Conservation (phyloP, 768 basidiomycete genomes). For the Xanthoconium stramineum region DNA sequence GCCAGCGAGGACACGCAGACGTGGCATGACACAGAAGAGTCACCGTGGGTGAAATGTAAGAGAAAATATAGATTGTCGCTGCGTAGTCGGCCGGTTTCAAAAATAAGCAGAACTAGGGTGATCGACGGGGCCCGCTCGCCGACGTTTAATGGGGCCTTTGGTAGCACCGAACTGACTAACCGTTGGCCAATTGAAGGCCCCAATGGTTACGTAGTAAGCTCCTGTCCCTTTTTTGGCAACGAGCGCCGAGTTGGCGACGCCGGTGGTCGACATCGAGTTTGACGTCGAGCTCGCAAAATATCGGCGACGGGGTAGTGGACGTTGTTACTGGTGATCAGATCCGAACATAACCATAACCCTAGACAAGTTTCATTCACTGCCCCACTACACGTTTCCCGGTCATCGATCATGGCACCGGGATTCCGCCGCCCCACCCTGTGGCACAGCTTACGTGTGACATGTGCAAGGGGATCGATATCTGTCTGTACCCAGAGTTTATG, state of each 20-base stretch:
- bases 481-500: background rate
- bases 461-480: no score
- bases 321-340: background rate
- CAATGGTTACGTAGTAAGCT: constrained; percentile 10
- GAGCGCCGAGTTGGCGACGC: background rate
- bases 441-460: background rate
- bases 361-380: background rate
- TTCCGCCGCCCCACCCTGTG: background rate
- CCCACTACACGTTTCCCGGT: background rate
- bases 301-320: background rate
- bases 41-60: background rate
- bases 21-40: constrained; percentile 36
- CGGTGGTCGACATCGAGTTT: background rate
- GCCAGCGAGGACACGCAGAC: constrained; percentile 71
- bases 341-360: background rate
- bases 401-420: background rate
- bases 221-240: constrained; percentile 16
- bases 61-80: background rate
- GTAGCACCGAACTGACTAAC: no score
- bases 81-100: background rate
- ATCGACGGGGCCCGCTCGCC: constrained; percentile 29
- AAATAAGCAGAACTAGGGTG: background rate
- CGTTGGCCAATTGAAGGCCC: background rate
- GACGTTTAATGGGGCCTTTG: constrained; percentile 4
- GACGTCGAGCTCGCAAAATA: background rate